Conservation (phyloP, 2,329 filamentous ascomycete species). For the Capronia epimyces region DNA sequence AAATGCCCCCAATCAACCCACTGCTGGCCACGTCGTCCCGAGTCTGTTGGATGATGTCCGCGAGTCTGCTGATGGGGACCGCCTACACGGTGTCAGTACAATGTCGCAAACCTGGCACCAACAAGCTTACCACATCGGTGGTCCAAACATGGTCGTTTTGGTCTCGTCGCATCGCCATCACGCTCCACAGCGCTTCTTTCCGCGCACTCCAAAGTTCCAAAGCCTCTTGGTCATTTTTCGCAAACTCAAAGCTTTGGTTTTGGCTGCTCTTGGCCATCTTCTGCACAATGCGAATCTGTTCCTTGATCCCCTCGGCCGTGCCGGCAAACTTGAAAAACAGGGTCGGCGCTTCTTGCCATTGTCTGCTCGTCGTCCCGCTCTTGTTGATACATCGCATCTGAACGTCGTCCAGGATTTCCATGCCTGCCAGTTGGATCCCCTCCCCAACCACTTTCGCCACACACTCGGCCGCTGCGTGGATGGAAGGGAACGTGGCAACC, state of each 20-base stretch:
- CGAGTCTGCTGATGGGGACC: conserved; percentile 65
- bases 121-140: conserved; percentile 56
- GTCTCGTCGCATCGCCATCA: conserved; percentile 59
- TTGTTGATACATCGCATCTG: conserved; percentile 71
- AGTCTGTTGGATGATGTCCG: conserved; percentile 66
- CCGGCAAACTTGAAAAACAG: conserved; percentile 73
- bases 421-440: conserved; percentile 80
- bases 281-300: conserved; percentile 57
- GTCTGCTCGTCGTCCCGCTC: conserved; percentile 42
- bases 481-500: conserved; percentile 59
- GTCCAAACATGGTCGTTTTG: conserved; percentile 65
- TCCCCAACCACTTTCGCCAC: conserved; percentile 73
- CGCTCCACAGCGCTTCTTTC: conserved; percentile 69
- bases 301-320: conserved; percentile 57
- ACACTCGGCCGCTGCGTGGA: conserved; percentile 71
- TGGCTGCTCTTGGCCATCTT: conserved; percentile 52
- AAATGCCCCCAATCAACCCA: conserved; percentile 60
- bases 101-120: neutral
- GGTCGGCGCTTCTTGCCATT: conserved; percentile 65
- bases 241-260: conserved; percentile 62
- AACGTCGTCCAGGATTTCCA: conserved; percentile 86
- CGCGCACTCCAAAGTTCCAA: conserved; percentile 68
- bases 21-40: conserved; percentile 60
- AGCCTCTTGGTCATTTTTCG: conserved; percentile 58
- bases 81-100: conserved; percentile 38